These are phyloP conservation scores for Clavispora asparagi DNA, from an alignment of 805 yeast genomes.

Conservation along the genomic window DNA sequence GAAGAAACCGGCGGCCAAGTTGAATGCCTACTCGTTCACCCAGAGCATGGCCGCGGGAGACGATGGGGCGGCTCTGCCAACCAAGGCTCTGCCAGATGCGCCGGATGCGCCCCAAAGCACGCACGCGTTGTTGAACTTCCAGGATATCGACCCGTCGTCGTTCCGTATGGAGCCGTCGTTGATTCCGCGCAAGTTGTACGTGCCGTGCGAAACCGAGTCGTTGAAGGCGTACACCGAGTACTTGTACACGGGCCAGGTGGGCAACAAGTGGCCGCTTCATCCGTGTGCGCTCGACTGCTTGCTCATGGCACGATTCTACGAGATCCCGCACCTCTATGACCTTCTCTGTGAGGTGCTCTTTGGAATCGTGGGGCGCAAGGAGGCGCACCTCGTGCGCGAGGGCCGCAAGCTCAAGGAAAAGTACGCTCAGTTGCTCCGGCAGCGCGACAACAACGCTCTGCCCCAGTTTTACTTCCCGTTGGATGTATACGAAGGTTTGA, in stretches of 20 bases:
- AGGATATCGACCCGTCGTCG: slow-evolving; percentile 23
- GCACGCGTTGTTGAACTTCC: slow-evolving; percentile 28
- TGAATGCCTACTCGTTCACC: not conserved
- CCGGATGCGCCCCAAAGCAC: not conserved
- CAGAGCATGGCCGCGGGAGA: not conserved
- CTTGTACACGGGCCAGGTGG: slow-evolving; percentile 74
- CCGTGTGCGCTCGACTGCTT: slow-evolving; percentile 67
- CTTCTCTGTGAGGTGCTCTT: slow-evolving; percentile 63
- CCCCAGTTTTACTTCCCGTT: slow-evolving; percentile 33
- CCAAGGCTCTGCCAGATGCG: not conserved
- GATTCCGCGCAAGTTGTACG: slow-evolving; percentile 61
- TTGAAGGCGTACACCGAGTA: slow-evolving; percentile 67
- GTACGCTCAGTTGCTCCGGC: slow-evolving; percentile 21
- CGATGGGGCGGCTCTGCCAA: not conserved
- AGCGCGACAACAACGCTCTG: slow-evolving; percentile 19
- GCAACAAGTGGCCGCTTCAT: slow-evolving; percentile 64
- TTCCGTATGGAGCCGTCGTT: slow-evolving; percentile 53
- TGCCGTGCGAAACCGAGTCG: slow-evolving; percentile 61
- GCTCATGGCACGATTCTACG: slow-evolving; percentile 58
- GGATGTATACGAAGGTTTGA: slow-evolving; percentile 48
- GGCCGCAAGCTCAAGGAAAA: slow-evolving; percentile 32
- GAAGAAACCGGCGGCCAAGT: not conserved
- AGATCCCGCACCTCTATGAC: slow-evolving; percentile 66
- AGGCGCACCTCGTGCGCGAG: slow-evolving; percentile 41
- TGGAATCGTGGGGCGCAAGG: slow-evolving; percentile 66